Evolutionary conservation across 805 yeast species (phyloP), one percentile per base, ranked within the genome.

Genomic region (Helenozyma baotianmanensis): DNA sequence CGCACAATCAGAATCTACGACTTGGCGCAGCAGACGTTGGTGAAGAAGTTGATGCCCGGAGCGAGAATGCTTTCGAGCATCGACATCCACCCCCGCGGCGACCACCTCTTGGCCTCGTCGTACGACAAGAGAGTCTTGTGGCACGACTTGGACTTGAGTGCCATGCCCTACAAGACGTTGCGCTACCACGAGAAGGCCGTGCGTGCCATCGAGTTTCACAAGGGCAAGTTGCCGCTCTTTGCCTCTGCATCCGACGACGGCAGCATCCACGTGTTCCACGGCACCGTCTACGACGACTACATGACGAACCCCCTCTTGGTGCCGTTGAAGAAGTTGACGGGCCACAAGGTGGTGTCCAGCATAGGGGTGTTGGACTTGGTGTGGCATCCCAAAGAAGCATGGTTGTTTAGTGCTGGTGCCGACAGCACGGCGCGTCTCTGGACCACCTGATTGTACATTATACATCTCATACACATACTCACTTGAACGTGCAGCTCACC

Each of bases 371-470:
- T 92, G 53, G 82, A 80, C 53, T 75, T 83, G 30, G 76, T 76
- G 30, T 92, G 98, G 98, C 98, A 92, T 70, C 97, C 97, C 45
- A 79, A 81, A 50, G 97, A 92, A 64, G 96, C 98, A 1, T 92
- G 98, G 98, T 70, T 92, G 54, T 88, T 92, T 59, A 81, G 92
- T 55, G 86, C 96, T 9, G 98, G 97, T 50, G 97, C 97, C 14
- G 98, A 92, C 62, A 87, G 95, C 40, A 78, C 87, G 25, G 97
- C 97, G 5, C 79, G 96, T 53, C 66, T 92, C 52, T 92, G 98
- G 98, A 92, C 98, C 17, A 85, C 96, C n/a, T 66, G 55, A 46
- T 34, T 21, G 33, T 23, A 19, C 15, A 14, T 33, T 19, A 7
- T 21, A n/a, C 7, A 7, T 3, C 7, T 23, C 13, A 15, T 2